Evolutionary conservation across 140 eudicot species (phyloP), one percentile per base, ranked within the genome.

Genomic region (Oenanthe javanica): DNA sequence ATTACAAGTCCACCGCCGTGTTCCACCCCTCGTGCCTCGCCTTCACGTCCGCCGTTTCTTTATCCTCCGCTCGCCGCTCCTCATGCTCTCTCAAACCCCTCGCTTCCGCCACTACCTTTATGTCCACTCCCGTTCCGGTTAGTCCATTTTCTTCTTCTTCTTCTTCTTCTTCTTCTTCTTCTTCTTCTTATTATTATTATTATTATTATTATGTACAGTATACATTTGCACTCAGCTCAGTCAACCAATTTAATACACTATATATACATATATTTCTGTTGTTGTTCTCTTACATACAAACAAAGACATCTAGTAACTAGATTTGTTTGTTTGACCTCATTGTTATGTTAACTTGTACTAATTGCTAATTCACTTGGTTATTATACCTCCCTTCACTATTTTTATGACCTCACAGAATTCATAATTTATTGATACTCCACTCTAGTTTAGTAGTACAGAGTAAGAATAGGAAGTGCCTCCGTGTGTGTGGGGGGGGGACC

Each of bases 51-150:
- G 10, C 79, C n/a, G 71, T 31, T 19, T 52, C 69, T 79, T 59
- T 76, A 84, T 25, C 79, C 15, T 85, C 81, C 76, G 36, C 11
- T 75, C 82, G 78, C 9, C 38, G 81, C 77, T 19, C 25, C 54
- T 63, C 72, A 27, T 27, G 72, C n/a, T 67, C 84, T 61, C 85
- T 83, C 11, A 77, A 72, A 72, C 81, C 84, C 59, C 77, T 86
- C 54, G 81, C 84, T 71, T 59, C 82, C 27, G 52, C 85, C 83
- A 80, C 92, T 72, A 80, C 91, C 76, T 82, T 91, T 73, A 81
- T 78, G 72, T 76, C 86, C 81, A 88, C 82, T 81, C 84, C 92
- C 70, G 79, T 83, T 45, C 87, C 92, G 85, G 97, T 91, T 77
- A 74, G 84, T 81, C 42, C 45, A 45, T 78, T 69, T 0, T 9